A percentile compares a stretch with the other conserved stretches of the same genome.
These are phyloP conservation scores for Nicotiana paniculata DNA, from an alignment of 257 asterid species.

Conservation along the genomic window DNA sequence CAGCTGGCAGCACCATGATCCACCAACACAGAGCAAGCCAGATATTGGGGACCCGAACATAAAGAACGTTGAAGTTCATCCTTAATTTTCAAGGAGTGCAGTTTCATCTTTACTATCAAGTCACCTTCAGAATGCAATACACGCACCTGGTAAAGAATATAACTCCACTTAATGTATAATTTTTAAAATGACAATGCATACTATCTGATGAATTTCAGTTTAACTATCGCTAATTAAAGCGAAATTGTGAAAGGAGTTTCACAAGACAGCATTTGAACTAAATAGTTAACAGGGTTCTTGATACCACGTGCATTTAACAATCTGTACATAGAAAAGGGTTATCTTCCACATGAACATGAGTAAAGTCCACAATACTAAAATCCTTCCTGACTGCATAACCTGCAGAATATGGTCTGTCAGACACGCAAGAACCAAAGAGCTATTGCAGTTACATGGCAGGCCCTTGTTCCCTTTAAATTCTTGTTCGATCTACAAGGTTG, in stretches of 20 bases:
- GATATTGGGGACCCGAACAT: constrained; percentile 54
- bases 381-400: neutral
- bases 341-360: neutral
- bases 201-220: neutral
- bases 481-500: no score
- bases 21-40: constrained; percentile 71
- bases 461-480: no score
- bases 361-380: neutral
- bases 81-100: constrained; percentile 85
- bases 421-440: neutral
- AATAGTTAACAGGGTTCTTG: neutral
- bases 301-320: neutral
- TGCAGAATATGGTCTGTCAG: neutral
- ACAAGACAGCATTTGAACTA: neutral
- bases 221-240: constrained; percentile 8
- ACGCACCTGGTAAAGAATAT: constrained; percentile 58
- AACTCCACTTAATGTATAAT: constrained; percentile 2
- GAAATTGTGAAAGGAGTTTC: constrained; percentile 1
- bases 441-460: neutral
- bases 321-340: neutral
- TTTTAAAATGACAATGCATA: constrained; percentile 13
- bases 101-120: constrained; percentile 72
- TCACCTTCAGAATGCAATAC: constrained; percentile 68
- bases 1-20: constrained; percentile 43
- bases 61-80: constrained; percentile 82